Conservation (phyloP, 2,329 filamentous ascomycete species). For the Tolypocladium paradoxum region DNA sequence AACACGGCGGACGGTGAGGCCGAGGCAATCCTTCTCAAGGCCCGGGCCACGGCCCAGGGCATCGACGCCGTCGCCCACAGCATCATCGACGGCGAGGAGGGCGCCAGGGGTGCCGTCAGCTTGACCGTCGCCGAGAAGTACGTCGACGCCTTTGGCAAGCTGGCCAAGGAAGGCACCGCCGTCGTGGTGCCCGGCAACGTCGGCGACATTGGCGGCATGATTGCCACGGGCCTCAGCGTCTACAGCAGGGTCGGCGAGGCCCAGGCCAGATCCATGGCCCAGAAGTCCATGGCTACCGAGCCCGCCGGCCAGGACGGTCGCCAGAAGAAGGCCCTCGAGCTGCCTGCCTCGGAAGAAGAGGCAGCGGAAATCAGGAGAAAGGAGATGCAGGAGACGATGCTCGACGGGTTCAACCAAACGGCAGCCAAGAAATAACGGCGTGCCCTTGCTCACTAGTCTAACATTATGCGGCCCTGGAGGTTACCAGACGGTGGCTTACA, state of each 20-base stretch:
- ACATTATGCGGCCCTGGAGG: not conserved
- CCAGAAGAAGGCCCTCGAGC: conserved; percentile 8
- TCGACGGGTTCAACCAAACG: conserved; percentile 29
- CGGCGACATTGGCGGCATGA: conserved; percentile 93
- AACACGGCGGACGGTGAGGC: conserved; percentile 89
- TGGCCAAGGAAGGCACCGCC: conserved; percentile 91
- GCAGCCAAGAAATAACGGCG: conserved; percentile 17
- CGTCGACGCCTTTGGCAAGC: conserved; percentile 83
- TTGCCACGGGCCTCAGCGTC: conserved; percentile 87
- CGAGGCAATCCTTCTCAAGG: conserved; percentile 81
- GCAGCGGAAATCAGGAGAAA: conserved; percentile 9
- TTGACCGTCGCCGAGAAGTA: conserved; percentile 94
- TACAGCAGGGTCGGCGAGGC: conserved; percentile 86
- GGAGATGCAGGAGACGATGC: conserved; percentile 26
- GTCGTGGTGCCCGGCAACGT: conserved; percentile 96
- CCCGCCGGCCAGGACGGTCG: conserved; percentile 8
- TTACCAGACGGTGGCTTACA: not conserved
- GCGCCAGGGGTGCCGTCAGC: conserved; percentile 75
- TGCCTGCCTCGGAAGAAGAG: conserved; percentile 6
- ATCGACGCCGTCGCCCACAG: conserved; percentile 76
- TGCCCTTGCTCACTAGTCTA: not conserved
- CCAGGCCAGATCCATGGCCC: conserved; percentile 58
- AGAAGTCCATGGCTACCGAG: conserved; percentile 29
- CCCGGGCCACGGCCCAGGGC: conserved; percentile 73
- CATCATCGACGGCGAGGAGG: conserved; percentile 61